These are phyloP conservation scores for Aspergillus vadensis DNA, from an alignment of 2,329 filamentous ascomycete species.

Conservation along the genomic window DNA sequence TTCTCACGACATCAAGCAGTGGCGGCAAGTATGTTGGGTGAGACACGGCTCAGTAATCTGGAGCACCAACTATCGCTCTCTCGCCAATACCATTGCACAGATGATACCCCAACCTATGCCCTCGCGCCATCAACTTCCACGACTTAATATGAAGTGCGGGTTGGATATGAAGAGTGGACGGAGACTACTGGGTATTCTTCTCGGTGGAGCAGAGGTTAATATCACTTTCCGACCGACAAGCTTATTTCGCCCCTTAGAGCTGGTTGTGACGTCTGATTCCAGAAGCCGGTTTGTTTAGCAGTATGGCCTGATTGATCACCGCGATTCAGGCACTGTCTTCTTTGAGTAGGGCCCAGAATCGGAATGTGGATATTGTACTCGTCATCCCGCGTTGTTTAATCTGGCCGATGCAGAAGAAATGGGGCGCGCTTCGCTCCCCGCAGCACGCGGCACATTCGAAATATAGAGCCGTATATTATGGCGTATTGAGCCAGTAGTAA, in stretches of 20 bases:
- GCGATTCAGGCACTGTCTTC: not conserved
- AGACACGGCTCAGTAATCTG: not conserved
- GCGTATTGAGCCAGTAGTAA: not conserved
- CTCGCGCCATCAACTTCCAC: not conserved
- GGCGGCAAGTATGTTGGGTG: not conserved
- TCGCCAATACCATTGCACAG: not conserved
- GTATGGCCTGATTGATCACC: not conserved
- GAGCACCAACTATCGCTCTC: not conserved
- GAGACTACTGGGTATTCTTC: no score
- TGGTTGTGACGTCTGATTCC: not conserved
- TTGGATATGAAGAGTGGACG: not conserved
- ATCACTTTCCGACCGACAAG: not conserved
- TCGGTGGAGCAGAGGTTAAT: not conserved
- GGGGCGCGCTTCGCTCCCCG: not conserved
- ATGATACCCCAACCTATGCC: not conserved
- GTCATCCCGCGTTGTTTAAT: constrained; percentile 1
- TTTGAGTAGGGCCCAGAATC: not conserved
- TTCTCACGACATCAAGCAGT: not conserved
- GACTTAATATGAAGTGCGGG: not conserved
- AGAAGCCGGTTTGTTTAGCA: not conserved
- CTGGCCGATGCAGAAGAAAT: not conserved
- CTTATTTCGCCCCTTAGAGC: not conserved
- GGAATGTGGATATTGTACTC: not conserved
- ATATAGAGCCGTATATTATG: not conserved
- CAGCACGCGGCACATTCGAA: not conserved